Percentiles rank a stretch among this genome's conserved stretches.
Evolutionary conservation across 768 basidiomycete species (phyloP).

Genomic region (Gelatoporia subvermispora): DNA sequence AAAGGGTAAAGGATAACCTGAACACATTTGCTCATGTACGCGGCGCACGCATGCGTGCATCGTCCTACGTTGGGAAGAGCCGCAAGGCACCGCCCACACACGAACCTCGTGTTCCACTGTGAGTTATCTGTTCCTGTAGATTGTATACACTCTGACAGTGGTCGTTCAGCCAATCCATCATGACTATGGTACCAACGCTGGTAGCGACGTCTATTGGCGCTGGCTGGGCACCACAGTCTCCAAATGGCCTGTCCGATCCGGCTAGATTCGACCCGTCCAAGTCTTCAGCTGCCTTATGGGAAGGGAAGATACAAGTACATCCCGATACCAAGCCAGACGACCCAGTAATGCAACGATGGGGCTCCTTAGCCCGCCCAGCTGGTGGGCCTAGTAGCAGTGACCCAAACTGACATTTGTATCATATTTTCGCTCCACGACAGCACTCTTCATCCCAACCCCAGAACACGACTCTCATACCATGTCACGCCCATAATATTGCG

Average conservation of each 20-base stretch:
- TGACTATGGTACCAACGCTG: slow-evolving; percentile 74
- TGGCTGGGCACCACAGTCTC: slow-evolving; percentile 53
- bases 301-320: slow-evolving; percentile 83
- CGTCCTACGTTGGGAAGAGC: slow-evolving; percentile 81
- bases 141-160: slow-evolving; percentile 26
- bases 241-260: slow-evolving; percentile 61
- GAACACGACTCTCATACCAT: too few relatives aligned
- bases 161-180: slow-evolving; percentile 63
- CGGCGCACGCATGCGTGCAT: slow-evolving; percentile 83
- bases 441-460: too few relatives aligned
- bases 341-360: slow-evolving; percentile 31
- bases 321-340: slow-evolving; percentile 78
- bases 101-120: slow-evolving; percentile 40
- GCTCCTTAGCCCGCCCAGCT: slow-evolving; percentile 8
- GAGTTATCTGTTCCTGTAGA: slow-evolving; percentile 25
- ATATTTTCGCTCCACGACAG: too few relatives aligned
- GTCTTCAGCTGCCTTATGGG: slow-evolving; percentile 78
- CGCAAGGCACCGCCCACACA: slow-evolving; percentile 53
- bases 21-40: slow-evolving; percentile 76
- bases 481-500: too few relatives aligned
- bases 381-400: too few relatives aligned
- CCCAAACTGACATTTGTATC: too few relatives aligned
- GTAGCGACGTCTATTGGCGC: slow-evolving; percentile 72
- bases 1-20: slow-evolving; percentile 82
- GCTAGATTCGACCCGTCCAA: slow-evolving; percentile 71